phyloP scores from a whole-genome alignment of 768 basidiomycete genomes.

The Termitomyces heimii region DNA sequence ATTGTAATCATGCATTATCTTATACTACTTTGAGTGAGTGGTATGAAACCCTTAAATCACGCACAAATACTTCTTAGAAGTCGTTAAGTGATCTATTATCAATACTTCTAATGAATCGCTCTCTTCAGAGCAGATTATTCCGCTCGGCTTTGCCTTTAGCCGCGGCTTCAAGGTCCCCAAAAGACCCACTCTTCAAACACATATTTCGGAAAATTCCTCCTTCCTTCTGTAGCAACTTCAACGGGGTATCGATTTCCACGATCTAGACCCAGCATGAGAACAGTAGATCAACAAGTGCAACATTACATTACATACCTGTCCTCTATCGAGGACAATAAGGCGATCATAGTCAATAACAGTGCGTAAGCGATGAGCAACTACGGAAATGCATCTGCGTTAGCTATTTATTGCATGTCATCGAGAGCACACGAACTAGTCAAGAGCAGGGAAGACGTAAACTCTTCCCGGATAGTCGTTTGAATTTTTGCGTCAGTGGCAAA shows the following conservation, averaged over 20 bases:
- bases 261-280: constrained; percentile 25
- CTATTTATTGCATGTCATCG: background rate
- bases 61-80: background rate
- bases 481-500: constrained; percentile 89
- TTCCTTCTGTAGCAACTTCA: constrained; percentile 56
- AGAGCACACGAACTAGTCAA: constrained; percentile 52
- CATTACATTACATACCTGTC: constrained; percentile 30
- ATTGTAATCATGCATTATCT: background rate
- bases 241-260: constrained; percentile 68
- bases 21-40: too few relatives aligned
- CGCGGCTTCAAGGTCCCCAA: constrained; percentile 17
- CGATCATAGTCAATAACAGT: constrained; percentile 82
- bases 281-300: background rate
- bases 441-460: constrained; percentile 71
- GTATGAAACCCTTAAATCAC: background rate
- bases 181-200: constrained; percentile 21
- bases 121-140: background rate
- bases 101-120: background rate
- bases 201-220: constrained; percentile 39
- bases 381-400: background rate
- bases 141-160: constrained; percentile 14
- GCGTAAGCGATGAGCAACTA: constrained; percentile 68
- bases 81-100: background rate
- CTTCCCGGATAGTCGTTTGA: constrained; percentile 80
- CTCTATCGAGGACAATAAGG: constrained; percentile 75